Evolutionary conservation across 345 rosid genomes (phyloP), one percentile per base, ranked within the genome.

Genomic region (Psidium guajava): DNA sequence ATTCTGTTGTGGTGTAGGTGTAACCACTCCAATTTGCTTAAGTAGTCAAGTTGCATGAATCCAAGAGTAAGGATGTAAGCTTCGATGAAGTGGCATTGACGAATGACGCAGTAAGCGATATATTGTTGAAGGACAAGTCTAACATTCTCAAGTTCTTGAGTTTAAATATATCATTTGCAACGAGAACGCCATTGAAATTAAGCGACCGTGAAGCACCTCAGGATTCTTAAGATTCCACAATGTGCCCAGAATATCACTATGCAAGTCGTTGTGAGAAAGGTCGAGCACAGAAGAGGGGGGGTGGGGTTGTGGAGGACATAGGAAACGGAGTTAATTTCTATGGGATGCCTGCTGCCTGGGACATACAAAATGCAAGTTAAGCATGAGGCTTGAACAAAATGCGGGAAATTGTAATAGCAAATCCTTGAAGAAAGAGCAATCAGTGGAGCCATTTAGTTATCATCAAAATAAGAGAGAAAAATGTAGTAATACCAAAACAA

Each of bases 191-290:
- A 3, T 59, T 59, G 18, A 59, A 9, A 59, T 61, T 61, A 27
- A 61, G 21, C 9, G 69, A 59, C 32, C 0, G 1, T 0, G 0
- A 6, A 58, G 69, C 0, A 0, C 0, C 13, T n/a, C 0, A 2
- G n/a, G 69, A 27, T 59, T 8, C 69, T 59, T n/a, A 9, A 59
- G 2, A 59, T 27, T 59, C 20, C 20, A 5, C 2, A 59, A 13
- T 13, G 36, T 0, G 0, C 20, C 0, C 36, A 3, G 2, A 59
- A n/a, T 59, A 27, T 59, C 36, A 59, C 36, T 18, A 0, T 27
- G 4, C 8, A 59, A 59, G 36, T 59, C 4, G 1, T n/a, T 59
- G 69, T 0, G 0, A 27, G 74, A 61, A 61, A 61, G 74, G 10
- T 0, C 9, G 0, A 59, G 20, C 3, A 36, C 36, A 36, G n/a